phyloP scores from a whole-genome alignment of 306 rosid species.

The Malus domestica region DNA sequence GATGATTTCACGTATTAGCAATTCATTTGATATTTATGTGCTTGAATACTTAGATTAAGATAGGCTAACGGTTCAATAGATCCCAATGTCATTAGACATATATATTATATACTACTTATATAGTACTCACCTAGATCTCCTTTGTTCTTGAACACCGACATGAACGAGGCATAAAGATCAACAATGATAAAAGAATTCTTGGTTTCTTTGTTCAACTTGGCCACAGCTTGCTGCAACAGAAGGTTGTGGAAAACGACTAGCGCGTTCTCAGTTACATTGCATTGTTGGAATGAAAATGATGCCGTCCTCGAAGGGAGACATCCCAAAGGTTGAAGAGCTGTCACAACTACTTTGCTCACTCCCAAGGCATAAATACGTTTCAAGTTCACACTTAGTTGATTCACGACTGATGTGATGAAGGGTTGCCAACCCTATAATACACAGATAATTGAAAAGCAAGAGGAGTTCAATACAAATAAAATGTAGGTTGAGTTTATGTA shows the following conservation, averaged over 20 bases:
- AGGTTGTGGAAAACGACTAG: conserved; percentile 53
- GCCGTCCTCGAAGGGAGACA: conserved; percentile 57
- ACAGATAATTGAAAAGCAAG: neutral
- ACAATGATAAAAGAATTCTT: conserved; percentile 32
- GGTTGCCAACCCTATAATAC: conserved; percentile 37
- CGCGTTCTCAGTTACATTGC: conserved; percentile 40
- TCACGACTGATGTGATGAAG: conserved; percentile 49
- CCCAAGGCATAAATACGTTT: conserved; percentile 55
- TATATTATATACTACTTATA: neutral
- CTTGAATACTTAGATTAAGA: neutral
- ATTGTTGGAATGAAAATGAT: conserved; percentile 31
- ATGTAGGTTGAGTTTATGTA: neutral
- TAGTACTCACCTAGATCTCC: conserved; percentile 20
- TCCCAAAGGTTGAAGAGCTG: conserved; percentile 59
- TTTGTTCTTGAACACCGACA: conserved; percentile 43
- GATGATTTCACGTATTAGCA: neutral
- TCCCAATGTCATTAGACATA: too few relatives aligned
- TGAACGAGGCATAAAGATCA: conserved; percentile 57
- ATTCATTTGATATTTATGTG: neutral
- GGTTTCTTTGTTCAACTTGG: conserved; percentile 37
- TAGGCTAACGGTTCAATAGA: too few relatives aligned
- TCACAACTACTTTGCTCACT: conserved; percentile 54
- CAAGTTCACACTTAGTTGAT: conserved; percentile 40
- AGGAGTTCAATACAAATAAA: neutral
- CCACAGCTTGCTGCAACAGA: conserved; percentile 48